Conservation (phyloP, 116 monocot genomes). For the Papilionanthe hybrid region DNA sequence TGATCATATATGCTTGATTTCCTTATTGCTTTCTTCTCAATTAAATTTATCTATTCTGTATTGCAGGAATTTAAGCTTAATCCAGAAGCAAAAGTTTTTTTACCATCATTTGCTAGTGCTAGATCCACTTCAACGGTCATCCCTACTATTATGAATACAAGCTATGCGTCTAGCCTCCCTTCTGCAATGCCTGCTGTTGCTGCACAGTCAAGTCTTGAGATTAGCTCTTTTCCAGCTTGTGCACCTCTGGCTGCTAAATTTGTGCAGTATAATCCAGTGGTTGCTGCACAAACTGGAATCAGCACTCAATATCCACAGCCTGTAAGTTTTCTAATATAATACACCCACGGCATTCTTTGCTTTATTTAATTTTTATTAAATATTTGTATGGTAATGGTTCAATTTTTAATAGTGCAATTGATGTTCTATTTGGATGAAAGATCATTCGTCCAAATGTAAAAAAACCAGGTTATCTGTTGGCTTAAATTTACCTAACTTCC, state of each 20-base stretch:
- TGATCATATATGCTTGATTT: background rate
- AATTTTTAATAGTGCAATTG: background rate
- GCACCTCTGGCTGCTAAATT: conserved; percentile 13
- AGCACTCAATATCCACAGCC: conserved; percentile 6
- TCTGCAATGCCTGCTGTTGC: conserved; percentile 9
- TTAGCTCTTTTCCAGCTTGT: conserved; percentile 1
- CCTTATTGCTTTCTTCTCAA: background rate
- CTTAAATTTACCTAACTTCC: background rate
- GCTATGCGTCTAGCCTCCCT: background rate
- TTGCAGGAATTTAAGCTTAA: conserved; percentile 31
- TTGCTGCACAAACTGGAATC: conserved; percentile 10
- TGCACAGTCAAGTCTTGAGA: conserved; percentile 11
- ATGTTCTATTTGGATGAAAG: background rate
- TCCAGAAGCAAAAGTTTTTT: conserved; percentile 29
- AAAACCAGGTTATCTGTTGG: background rate
- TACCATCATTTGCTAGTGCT: conserved; percentile 15
- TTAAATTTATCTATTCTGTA: background rate
- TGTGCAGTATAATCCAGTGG: conserved; percentile 14
- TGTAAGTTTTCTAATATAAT: conserved; percentile 12
- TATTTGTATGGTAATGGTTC: background rate
- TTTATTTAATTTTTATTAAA: background rate
- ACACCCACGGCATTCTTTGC: background rate
- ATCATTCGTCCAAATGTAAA: background rate
- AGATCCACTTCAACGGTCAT: background rate
- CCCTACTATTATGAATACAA: conserved; percentile 1